Base-by-base conservation (phyloP, 768 basidiomycete species). In the Rubroboletus satanas region DNA sequence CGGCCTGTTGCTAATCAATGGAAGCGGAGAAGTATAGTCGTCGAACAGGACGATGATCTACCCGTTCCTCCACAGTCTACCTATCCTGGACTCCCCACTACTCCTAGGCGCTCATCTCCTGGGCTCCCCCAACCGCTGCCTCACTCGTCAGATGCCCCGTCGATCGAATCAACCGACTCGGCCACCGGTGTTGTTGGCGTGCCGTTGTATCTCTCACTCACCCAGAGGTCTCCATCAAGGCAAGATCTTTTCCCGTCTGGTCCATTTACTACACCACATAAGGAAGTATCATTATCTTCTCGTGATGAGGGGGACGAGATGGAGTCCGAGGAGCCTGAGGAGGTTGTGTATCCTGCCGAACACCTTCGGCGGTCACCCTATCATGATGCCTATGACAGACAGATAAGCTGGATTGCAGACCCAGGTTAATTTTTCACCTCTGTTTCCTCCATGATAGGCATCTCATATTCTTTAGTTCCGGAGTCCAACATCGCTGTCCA, bases 321-420 rank as follows among this genome's bases (percentile, higher is more conserved):
- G 47, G 66, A 66, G 33, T 32, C 64, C 17, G 88, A 70, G 46
- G 69, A 69, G 5, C 68, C 58, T 21, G 87, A 90, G 54, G 77
- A 83, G 62, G 83, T 88, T 28, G 66, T 87, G 31, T 87, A 81
- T 65, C 78, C 80, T 44, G 80, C 82, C 41, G 84, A 84, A 61
- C 79, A 77, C 14, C 73, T 75, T 56, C 73, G 77, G 35, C 77
- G 79, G 37, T 78, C 79, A 14, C 76, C 79, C n/a, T 80, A 78
- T 35, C 76, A 79, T 47, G 75, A 72, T 46, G 76, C 70, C 31
- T 81, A 52, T 50, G 67, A 83, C 31, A 77, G 85, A 59, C 79
- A 84, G 61, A 82, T 84, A 43, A 92, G 89, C 63, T 92, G 89
- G 89, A 75, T 88, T 36, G 88, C 86, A 39, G 82, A 84, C 45